Base-by-base conservation (phyloP, 768 basidiomycete species). In the Terana coerulea region DNA sequence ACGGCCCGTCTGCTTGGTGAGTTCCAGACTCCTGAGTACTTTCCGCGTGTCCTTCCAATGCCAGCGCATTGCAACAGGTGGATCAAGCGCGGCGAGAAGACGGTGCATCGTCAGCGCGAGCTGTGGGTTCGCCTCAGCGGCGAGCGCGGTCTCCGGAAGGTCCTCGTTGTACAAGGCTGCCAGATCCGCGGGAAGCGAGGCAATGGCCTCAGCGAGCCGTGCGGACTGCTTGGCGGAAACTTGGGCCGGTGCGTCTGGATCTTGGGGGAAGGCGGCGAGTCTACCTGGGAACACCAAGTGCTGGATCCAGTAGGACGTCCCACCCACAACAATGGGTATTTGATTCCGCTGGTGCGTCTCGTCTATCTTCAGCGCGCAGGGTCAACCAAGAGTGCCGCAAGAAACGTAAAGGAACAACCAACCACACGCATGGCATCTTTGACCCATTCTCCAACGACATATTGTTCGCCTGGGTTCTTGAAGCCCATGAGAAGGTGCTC, bases 291-390 rank as follows among this genome's bases (percentile, higher is more conserved):
- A 98, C 11, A 98, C 72, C 33, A 97, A 81, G 64, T 99, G 91
- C 61, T 99, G 95, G 22, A 95, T 89, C 87, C 95, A 99, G 65
- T 99, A 99, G 3, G 91, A 83, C 2, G 97, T 98, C 5, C 97
- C 97, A 2, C 97, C 97, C 40, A 95, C 94, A 6, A 95, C 74
- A 50, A 99, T 89, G 0, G 97, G 95, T 5, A 98, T 66, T 52
- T 86, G 71, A 3, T 76, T 66, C 52, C 76, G 72, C 33, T 59
- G 55, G 60, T 91, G 82, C 8, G 87, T 84, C 50, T 88, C 83
- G 44, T 84, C 76, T 37, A 95, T 91, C 92, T 93, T 64, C 21
- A 50, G 19, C 24, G n/a, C 39, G 30, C 28, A 19, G 36, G 31
- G 17, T 36, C 31, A 30, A 17, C 31, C 8, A n/a, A 25, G 47